Evolutionary conservation across 345 rosid species (phyloP), one percentile per base, ranked within the genome.

Genomic region (Acer campestre): DNA sequence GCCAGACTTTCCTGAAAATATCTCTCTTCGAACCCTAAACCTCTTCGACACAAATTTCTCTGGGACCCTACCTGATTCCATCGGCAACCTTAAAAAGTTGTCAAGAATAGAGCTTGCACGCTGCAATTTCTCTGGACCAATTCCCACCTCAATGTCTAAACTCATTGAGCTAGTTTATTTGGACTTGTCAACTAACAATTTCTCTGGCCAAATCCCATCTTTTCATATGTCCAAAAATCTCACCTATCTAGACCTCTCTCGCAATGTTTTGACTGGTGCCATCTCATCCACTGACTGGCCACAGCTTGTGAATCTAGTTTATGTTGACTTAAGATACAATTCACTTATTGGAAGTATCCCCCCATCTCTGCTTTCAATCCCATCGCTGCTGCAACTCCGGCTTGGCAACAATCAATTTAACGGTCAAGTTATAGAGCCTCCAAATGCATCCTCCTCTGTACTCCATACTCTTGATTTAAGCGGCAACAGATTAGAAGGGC

Each of bases 401-500:
- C 84, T 84, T n/a, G 29, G 75, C 2, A 31, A 18, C 67, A 90
- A 88, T 75, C 78, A 75, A 61, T 71, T 88, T 59, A 61, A 14
- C 0, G 90, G 86, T 6, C 42, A 0, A 27, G 0, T 85, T 56
- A 35, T 0, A 0, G 76, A 0, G 1, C 17, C 20, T 9, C 7
- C 16, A 9, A 23, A 53, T 14, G 46, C 69, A 6, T 16, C 82
- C 67, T 16, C 25, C 29, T 61, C 25, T 11, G n/a, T 0, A 0
- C 75, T 86, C 23, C 76, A 76, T 38, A 83, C 85, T 0, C 25
- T 90, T 25, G 88, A 88, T 78, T 69, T 90, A 74, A 73, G 87
- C 12, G 69, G 74, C 73, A 90, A 90, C 67, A 79, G 75, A 2
- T 49, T 90, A 2, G 75, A 71, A 65, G 91, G 91, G 40, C 10